A percentile compares a stretch with the other conserved stretches of the same genome.
Conservation (phyloP, 768 basidiomycete genomes). For the Hericium rajendrae region DNA sequence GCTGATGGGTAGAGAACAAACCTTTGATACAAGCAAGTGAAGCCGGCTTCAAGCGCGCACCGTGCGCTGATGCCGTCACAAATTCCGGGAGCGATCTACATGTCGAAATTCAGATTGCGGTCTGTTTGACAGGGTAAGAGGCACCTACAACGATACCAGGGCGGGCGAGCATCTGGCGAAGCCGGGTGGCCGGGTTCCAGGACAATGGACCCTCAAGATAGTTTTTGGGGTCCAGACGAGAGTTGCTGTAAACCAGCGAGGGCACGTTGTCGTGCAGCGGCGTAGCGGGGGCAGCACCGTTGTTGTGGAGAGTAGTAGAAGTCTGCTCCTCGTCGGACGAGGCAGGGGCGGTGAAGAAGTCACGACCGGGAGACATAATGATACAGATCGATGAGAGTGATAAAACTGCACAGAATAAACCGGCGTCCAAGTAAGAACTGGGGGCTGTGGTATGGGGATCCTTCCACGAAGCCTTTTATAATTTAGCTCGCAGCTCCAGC, state of each 20-base stretch:
- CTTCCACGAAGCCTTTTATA: background rate
- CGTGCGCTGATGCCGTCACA: constrained; percentile 76
- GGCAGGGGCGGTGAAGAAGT: background rate
- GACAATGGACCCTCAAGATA: constrained; percentile 64
- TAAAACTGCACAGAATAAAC: background rate
- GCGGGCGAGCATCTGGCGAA: constrained; percentile 44
- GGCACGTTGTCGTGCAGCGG: background rate
- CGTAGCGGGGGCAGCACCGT: background rate
- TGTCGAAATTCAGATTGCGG: constrained; percentile 1
- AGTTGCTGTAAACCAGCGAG: constrained; percentile 46
- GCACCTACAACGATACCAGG: constrained; percentile 60
- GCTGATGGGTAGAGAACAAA: constrained; percentile 14
- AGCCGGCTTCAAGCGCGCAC: constrained; percentile 73
- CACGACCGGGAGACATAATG: background rate
- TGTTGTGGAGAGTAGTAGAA: background rate
- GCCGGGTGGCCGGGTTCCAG: constrained; percentile 55
- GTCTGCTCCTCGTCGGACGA: background rate
- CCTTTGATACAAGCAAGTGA: constrained; percentile 72
- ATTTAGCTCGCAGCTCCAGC: background rate
- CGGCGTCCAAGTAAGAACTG: background rate
- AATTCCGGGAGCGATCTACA: constrained; percentile 65
- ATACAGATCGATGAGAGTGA: background rate
- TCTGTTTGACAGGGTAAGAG: background rate
- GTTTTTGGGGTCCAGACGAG: constrained; percentile 60
- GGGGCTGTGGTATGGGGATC: background rate